Base-by-base conservation (phyloP, 495 filamentous ascomycete species). In the Aspergillus affinis region DNA sequence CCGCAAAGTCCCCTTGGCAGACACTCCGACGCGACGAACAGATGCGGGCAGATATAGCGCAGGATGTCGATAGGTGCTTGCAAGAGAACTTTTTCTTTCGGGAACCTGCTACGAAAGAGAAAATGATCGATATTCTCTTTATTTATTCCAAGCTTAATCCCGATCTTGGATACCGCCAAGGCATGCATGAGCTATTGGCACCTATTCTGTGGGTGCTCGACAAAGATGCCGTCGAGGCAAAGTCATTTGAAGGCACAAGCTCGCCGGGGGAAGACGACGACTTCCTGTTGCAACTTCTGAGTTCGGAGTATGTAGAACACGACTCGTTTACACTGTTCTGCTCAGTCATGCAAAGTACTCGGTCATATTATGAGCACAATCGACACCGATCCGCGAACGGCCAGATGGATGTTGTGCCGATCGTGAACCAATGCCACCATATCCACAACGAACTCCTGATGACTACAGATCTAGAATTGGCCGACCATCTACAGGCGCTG, bases 131-230 rank as follows among this genome's bases (percentile, higher is more conserved):
- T 69, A 85, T 97, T 45, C 76, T 97, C 45, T 98, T 98, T 67
- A 82, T 98, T 61, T 97, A 91, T 73, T 93, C 92, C 69, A 97
- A 97, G 72, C 86, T 97, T 48, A 93, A 97, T 64, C 90, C 87
- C 13, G 88, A 89, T 64, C 78, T 93, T 48, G 88, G 92, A 18
- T 98, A 98, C 65, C 85, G 95, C 26, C 94, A 98, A 75, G 94
- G 94, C 18, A 98, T 98, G 92, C 94, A 98, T 69, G 94, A 98
- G 72, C 72, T 98, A 21, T 79, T 97, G 19, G 94, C 93, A 0
- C 93, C 95, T 4, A 86, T 98, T 29, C 76, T 98, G 10, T 96
- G 92, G 86, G 90, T 91, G 10, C 78, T 98, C 13, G 87, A 91
- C 55, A 82, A 86, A 59, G 94, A 98, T 73, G 88, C 95, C 7